These are phyloP conservation scores for Helenozyma baotianmanensis DNA, from an alignment of 805 yeast genomes.

Conservation along the genomic window DNA sequence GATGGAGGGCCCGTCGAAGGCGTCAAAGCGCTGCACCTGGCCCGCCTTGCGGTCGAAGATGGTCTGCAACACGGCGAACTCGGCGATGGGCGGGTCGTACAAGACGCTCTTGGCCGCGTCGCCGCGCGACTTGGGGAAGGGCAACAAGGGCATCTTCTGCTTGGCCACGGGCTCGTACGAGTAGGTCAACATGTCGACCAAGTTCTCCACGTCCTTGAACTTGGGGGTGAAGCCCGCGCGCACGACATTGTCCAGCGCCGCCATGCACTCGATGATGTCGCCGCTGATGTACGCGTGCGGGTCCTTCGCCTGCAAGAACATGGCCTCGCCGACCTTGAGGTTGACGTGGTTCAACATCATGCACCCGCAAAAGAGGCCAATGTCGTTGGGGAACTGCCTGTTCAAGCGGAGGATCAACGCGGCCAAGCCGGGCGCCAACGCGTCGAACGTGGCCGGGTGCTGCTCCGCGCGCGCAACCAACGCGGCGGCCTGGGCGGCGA, in stretches of 20 bases:
- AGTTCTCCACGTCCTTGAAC: slow-evolving; percentile 88
- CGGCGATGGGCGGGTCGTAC: slow-evolving; percentile 95
- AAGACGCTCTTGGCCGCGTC: slow-evolving; percentile 56
- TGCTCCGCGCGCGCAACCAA: slow-evolving; percentile 62
- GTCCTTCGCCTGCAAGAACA: slow-evolving; percentile 93
- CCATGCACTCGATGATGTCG: slow-evolving; percentile 99
- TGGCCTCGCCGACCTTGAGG: slow-evolving; percentile 87
- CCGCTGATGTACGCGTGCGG: slow-evolving; percentile 98
- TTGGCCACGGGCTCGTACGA: slow-evolving; percentile 84
- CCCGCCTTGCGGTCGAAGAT: slow-evolving; percentile 47
- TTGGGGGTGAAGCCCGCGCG: slow-evolving; percentile 99
- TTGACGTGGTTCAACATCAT: slow-evolving; percentile 83
- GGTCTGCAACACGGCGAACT: slow-evolving; percentile 89
- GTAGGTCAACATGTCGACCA: slow-evolving; percentile 89
- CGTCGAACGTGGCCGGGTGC: slow-evolving; percentile 55
- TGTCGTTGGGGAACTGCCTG: slow-evolving; percentile 86
- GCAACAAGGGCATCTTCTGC: slow-evolving; percentile 77
- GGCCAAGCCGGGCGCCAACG: slow-evolving; percentile 50
- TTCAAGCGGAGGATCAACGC: slow-evolving; percentile 72
- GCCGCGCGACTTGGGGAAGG: slow-evolving; percentile 59
- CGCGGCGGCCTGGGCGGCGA: slow-evolving; percentile 53
- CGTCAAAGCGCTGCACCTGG: slow-evolving; percentile 52
- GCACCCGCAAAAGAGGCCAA: slow-evolving; percentile 96
- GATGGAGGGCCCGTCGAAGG: slow-evolving; percentile 82
- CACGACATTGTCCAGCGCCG: slow-evolving; percentile 96